Conservation (phyloP, 164 flowering plant species). For the Nymphaea thermarum region DNA sequence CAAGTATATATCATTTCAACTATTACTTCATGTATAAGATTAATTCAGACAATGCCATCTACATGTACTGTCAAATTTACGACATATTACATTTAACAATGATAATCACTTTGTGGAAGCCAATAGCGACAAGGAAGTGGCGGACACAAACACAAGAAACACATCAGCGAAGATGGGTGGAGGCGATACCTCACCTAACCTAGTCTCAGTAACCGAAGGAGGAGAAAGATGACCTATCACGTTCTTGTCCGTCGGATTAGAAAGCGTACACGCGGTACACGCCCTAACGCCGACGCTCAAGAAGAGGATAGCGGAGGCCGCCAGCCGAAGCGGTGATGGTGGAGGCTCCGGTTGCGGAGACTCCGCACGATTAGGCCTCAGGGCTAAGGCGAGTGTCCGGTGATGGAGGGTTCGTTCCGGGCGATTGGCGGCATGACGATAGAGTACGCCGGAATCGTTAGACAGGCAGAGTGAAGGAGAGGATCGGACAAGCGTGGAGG, state of each 20-base stretch:
- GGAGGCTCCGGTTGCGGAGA: background rate
- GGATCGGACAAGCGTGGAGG: background rate
- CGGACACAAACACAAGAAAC: no score
- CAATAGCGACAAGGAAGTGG: no score
- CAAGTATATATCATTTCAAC: no score
- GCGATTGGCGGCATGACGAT: background rate
- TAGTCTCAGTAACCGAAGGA: background rate
- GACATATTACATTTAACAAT: no score
- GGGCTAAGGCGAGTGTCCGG: background rate
- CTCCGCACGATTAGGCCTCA: background rate
- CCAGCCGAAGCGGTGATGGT: slow-evolving; percentile 9
- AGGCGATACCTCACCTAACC: background rate
- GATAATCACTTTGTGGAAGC: no score
- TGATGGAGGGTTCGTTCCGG: background rate
- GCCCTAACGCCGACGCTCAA: slow-evolving; percentile 11
- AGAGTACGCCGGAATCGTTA: background rate
- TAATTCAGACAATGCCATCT: no score
- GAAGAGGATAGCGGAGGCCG: slow-evolving; percentile 16
- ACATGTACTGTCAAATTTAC: no score
- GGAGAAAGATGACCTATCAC: background rate
- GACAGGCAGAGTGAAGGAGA: background rate
- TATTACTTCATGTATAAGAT: no score
- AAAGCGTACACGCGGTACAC: slow-evolving; percentile 4
- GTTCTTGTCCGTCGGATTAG: background rate
- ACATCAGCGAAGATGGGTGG: no score